phyloP scores from a whole-genome alignment of 1,284 basidiomycete species.

The Ustilago cynodontis region DNA sequence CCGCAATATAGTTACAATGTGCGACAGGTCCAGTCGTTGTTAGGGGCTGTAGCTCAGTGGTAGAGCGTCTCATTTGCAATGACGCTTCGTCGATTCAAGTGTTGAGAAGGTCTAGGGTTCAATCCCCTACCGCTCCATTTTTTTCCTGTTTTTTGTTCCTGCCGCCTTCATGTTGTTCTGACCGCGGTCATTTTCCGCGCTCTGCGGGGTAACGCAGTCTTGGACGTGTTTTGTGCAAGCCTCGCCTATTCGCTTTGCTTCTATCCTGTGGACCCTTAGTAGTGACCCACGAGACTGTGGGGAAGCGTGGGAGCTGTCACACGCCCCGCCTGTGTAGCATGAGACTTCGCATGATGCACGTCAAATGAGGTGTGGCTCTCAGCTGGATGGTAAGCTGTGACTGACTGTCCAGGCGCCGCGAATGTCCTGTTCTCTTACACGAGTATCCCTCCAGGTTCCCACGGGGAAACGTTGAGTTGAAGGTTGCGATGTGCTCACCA shows the following conservation, averaged over 20 bases:
- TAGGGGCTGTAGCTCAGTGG: background rate
- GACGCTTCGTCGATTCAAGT: background rate
- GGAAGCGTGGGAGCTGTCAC: background rate
- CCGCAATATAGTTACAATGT: too few species aligned
- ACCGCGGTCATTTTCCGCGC: background rate
- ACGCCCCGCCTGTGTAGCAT: background rate
- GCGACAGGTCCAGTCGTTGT: too few species aligned
- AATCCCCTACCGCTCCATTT: background rate
- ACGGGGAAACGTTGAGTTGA: background rate
- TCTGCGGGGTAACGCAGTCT: background rate
- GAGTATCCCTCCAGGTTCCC: background rate
- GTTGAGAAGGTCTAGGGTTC: background rate
- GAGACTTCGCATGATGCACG: background rate
- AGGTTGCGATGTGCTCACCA: too few species aligned
- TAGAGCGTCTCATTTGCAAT: background rate
- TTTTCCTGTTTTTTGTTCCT: background rate
- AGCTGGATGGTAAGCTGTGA: background rate
- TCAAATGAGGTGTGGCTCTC: background rate
- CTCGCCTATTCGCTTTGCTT: background rate
- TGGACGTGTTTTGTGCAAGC: background rate
- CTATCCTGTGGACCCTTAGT: background rate
- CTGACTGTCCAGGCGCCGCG: background rate
- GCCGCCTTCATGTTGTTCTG: background rate
- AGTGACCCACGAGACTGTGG: background rate
- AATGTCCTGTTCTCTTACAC: too few species aligned